A percentile compares a stretch with the other conserved stretches of the same genome.
Conservation (phyloP, 176 grass and related monocot genomes). For the Triticum timopheevii region DNA sequence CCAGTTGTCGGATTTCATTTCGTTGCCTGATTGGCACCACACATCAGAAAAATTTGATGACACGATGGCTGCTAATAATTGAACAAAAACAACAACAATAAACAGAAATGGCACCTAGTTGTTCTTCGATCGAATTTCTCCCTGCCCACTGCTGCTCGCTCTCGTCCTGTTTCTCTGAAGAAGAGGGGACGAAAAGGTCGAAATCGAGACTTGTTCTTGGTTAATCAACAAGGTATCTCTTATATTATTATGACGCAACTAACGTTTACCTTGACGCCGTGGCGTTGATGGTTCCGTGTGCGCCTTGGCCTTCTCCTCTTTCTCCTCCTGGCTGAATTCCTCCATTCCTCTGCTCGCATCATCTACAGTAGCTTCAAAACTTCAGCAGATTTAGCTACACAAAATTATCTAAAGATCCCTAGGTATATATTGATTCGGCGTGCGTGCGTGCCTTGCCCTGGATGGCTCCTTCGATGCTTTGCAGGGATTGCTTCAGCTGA, state of each 20-base stretch:
- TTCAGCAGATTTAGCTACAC: background rate
- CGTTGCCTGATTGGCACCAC: background rate
- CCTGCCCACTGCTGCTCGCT: slow-evolving; percentile 10
- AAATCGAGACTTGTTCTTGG: background rate
- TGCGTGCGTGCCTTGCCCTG: slow-evolving; percentile 29
- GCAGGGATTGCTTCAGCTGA: background rate
- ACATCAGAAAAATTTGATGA: background rate
- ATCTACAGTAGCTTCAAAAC: background rate
- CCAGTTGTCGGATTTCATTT: slow-evolving; percentile 27
- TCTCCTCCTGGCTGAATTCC: background rate
- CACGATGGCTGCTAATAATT: background rate
- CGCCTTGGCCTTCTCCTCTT: background rate
- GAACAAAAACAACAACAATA: background rate
- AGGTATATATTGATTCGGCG: background rate
- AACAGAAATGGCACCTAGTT: background rate
- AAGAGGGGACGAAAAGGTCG: background rate
- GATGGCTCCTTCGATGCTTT: background rate
- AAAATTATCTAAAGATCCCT: background rate
- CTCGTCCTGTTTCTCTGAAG: slow-evolving; percentile 8
- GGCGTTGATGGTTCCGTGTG: slow-evolving; percentile 11
- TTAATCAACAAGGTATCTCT: background rate
- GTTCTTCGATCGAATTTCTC: slow-evolving; percentile 31
- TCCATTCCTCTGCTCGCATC: background rate
- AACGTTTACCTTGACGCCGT: slow-evolving; percentile 15
- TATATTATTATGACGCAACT: background rate